Conservation (phyloP, 2,329 filamentous ascomycete genomes). For the Tolypocladium ophioglossoides region DNA sequence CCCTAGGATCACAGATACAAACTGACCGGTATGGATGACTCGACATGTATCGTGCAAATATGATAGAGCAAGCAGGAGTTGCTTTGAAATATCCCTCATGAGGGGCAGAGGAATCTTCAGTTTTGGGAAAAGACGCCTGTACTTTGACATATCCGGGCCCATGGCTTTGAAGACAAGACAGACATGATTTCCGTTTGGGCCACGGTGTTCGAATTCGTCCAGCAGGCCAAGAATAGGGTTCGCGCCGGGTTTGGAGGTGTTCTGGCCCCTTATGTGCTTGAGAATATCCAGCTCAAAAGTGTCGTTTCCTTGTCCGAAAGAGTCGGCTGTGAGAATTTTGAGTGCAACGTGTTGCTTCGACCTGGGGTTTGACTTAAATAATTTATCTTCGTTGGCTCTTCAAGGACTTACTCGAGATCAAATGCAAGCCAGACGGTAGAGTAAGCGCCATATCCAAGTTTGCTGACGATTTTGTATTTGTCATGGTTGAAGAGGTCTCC, state of each 20-base stretch:
- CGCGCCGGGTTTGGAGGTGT: background rate
- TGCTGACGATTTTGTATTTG: slow-evolving; percentile 12
- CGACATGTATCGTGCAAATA: slow-evolving; percentile 10
- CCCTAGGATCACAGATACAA: too few species aligned
- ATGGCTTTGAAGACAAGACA: slow-evolving; percentile 20
- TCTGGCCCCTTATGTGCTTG: slow-evolving; percentile 4
- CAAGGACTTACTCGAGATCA: slow-evolving; percentile 6
- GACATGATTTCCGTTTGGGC: slow-evolving; percentile 18
- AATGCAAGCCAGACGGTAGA: slow-evolving; percentile 16
- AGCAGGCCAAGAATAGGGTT: slow-evolving; percentile 9
- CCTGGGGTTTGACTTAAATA: background rate
- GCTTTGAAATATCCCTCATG: slow-evolving; percentile 8
- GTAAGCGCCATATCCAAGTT: slow-evolving; percentile 13
- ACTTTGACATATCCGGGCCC: slow-evolving; percentile 13
- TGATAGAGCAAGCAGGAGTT: slow-evolving; percentile 9
- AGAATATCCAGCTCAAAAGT: slow-evolving; percentile 12
- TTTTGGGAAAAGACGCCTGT: slow-evolving; percentile 6
- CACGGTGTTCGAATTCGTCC: slow-evolving; percentile 14
- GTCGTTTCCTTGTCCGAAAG: slow-evolving; percentile 1
- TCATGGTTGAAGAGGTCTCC: slow-evolving; percentile 12
- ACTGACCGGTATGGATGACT: slow-evolving; percentile 13
- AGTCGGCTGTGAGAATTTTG: slow-evolving; percentile 15
- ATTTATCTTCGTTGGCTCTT: too few species aligned
- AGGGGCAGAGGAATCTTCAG: slow-evolving; percentile 5
- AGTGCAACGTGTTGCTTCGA: slow-evolving; percentile 13